Conservation (phyloP, 768 basidiomycete genomes). For the Lepiota subincarnata region DNA sequence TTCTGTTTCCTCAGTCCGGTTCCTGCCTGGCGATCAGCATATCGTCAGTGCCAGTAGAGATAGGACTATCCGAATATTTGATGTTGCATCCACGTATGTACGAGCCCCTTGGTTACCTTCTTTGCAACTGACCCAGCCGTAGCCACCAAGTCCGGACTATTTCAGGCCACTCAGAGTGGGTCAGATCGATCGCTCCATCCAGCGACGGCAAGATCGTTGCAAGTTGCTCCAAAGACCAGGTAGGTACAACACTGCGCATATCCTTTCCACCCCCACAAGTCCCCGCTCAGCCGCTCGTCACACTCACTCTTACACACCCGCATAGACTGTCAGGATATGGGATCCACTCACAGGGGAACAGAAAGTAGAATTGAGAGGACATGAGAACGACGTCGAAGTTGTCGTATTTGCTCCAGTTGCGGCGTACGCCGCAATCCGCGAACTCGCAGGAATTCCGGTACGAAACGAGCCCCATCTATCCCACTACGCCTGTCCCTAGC, state of each 20-base stretch:
- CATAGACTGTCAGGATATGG: constrained; percentile 74
- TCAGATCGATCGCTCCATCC: constrained; percentile 62
- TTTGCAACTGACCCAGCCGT: constrained; percentile 14
- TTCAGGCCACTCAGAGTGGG: constrained; percentile 80
- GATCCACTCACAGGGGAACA: constrained; percentile 70
- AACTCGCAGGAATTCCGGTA: constrained; percentile 70
- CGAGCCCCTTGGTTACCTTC: constrained; percentile 1
- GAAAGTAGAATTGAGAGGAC: constrained; percentile 81
- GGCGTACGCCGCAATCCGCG: constrained; percentile 74
- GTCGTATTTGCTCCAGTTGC: constrained; percentile 75
- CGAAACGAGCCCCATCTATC: constrained; percentile 20
- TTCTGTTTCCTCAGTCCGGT: constrained; percentile 80
- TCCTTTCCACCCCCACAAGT: not conserved
- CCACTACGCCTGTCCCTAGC: not conserved
- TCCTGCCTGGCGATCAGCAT: constrained; percentile 79
- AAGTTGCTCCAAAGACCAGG: constrained; percentile 87
- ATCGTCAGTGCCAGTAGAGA: constrained; percentile 88
- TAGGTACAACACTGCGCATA: constrained; percentile 27
- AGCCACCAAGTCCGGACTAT: constrained; percentile 78
- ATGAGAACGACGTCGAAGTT: constrained; percentile 83
- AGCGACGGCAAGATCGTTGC: constrained; percentile 71
- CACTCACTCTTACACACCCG: constrained; percentile 16
- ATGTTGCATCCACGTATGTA: constrained; percentile 79
- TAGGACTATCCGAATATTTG: constrained; percentile 80
- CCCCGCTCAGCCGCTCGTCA: constrained; percentile 20